Base-by-base conservation (phyloP, 768 basidiomycete genomes). In the Strobilomyces dryophilus region DNA sequence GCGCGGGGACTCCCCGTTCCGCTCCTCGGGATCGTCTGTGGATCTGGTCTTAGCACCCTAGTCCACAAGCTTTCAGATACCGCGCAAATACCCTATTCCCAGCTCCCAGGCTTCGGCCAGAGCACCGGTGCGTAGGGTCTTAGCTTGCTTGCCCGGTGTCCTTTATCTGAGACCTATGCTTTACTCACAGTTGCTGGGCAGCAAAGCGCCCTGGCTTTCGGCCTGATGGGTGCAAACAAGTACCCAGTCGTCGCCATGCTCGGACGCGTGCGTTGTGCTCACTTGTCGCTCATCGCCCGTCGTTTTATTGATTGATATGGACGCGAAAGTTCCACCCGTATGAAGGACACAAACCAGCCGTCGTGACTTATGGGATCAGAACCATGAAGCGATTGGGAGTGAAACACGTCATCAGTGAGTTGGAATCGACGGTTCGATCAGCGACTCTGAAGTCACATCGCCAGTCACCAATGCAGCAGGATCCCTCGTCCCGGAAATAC, bases 401-500 rank as follows among this genome's bases (percentile, higher is more conserved):
- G 40, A 79, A 82, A 61, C 74, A 86, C 56, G 67, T 92, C 51
- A 85, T 94, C 57, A 84, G 91, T 92, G 61, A 52, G 85, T 71
- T 15, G 1, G 39, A 35, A 27, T 46, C 20, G 20, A 48, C 41
- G n/a, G 37, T 42, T 35, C 29, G 21, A 42, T 24, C 26, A 29
- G 21, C 12, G 18, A 37, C 36, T 42, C 45, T 58, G 9, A 61
- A 26, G 47, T 9, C 32, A 10, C 31, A 36, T 53, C 41, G 32
- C 44, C 27, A 92, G 90, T 94, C 44, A 95, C 92, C 37, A 95
- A 95, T 67, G 93, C 92, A 11, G 81, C 91, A 17, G 92, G 92
- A 17, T 85, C 85, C 4, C 75, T 95, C 8, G 91, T 89, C 62
- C 82, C 85, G 5, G 58, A 72, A 8, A 79, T 91, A 54, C 74